Base-by-base conservation (phyloP, 2,329 filamentous ascomycete species). In the Arthrobotrys pseudoclavata region DNA sequence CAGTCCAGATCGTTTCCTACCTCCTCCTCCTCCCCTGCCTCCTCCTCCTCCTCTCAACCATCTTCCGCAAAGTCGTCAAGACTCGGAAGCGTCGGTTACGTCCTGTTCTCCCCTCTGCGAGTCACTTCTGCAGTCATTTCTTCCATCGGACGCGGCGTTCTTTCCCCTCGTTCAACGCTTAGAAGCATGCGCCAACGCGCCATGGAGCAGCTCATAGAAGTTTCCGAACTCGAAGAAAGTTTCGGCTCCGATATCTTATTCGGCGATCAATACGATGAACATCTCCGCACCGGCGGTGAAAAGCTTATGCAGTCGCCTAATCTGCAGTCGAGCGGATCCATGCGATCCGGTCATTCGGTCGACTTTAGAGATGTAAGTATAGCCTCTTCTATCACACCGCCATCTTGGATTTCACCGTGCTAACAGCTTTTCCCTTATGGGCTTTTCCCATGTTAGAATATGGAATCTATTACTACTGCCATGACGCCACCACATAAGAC, bases 191-290 rank as follows among this genome's bases (percentile, higher is more conserved):
- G 75, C 18, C 68, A 79, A 50, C 75, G 62, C n/a, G 69, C 75
- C 20, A 79, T 79, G 75, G 75, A 79, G 29, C 55, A 68, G 42
- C 69, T 79, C 26, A 29, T 69, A 26, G 69, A 79, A 66, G 69
- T 72, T 18, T 69, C 62, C 57, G 75, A 74, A 31, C 45, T 72
- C 29, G 75, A 79, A 66, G 75, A 79, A 64, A 79, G 68, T 29
- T 72, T 72, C 22, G 63, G 48, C 29, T 69, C 69, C 15, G 75
- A 79, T 22, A 79, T 79, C 15, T 31, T 74, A 22, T 79, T 79
- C 60, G 75, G 75, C 9, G 75, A 74, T 37, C 69, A 77, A 62
- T 77, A 77, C 67, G 74, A 77, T 47, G 74, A 77, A 37, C 74
- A 77, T 52, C 61, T 77, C 15, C 74, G 74, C 24, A 55, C 47